phyloP scores from a whole-genome alignment of 2,329 filamentous ascomycete species.

The Aspergillus sojae region DNA sequence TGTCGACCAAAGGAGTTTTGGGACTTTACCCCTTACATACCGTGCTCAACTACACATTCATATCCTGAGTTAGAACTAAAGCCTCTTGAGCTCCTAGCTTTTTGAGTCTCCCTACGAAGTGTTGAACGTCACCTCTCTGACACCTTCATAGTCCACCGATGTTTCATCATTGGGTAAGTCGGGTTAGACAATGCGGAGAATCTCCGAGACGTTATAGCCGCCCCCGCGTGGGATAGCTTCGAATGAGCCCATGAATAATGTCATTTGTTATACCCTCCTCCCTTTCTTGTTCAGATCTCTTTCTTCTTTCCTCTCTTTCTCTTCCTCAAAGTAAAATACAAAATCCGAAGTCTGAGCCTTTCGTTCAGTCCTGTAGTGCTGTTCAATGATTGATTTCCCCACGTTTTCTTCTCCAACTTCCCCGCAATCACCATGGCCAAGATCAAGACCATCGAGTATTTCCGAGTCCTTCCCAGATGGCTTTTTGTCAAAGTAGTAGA shows the following conservation, averaged over 20 bases:
- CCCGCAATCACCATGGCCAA: conserved; percentile 56
- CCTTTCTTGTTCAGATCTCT: neutral
- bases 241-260: neutral
- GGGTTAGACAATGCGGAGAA: neutral
- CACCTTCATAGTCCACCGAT: neutral
- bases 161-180: neutral
- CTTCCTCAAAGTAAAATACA: neutral
- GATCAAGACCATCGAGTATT: conserved; percentile 70
- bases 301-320: neutral
- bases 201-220: neutral
- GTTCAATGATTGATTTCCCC: neutral
- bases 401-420: neutral
- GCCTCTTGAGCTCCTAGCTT: neutral
- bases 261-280: neutral
- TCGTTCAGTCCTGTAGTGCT: neutral
- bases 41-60: neutral
- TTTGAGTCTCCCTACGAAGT: neutral
- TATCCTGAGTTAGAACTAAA: neutral
- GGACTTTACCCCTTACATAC: neutral
- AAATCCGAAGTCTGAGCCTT: neutral
- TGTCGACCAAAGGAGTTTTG: neutral
- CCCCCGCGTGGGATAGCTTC: conserved; percentile 1
- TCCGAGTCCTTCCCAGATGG: conserved; percentile 74
- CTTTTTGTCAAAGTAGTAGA: conserved; percentile 77
- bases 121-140: neutral